These are phyloP conservation scores for Flaveria ramosissima DNA, from an alignment of 129 eudicot species.

Conservation along the genomic window DNA sequence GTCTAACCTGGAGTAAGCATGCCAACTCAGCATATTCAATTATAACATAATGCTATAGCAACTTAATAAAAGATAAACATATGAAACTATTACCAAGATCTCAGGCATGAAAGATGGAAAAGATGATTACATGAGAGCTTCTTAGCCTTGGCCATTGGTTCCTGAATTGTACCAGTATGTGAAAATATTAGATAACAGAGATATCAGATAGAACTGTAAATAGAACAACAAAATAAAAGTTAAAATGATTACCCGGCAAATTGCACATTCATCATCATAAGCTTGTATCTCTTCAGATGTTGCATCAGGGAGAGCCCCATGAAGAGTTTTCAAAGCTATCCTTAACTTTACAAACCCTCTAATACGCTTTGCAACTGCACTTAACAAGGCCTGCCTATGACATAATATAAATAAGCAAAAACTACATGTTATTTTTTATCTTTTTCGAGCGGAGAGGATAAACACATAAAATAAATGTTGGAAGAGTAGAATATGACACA, in stretches of 20 bases:
- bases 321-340: slow-evolving; percentile 82
- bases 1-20: slow-evolving; percentile 66
- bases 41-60: slow-evolving; percentile 1
- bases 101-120: slow-evolving; percentile 88
- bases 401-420: slow-evolving; percentile 25
- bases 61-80: slow-evolving; percentile 1
- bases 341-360: slow-evolving; percentile 76
- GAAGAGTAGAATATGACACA: not conserved
- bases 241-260: slow-evolving; percentile 70
- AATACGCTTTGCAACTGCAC: slow-evolving; percentile 77
- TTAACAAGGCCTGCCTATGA: slow-evolving; percentile 67
- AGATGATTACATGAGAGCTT: slow-evolving; percentile 92
- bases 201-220: not conserved
- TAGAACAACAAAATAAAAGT: not conserved
- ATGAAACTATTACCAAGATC: slow-evolving; percentile 70
- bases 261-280: slow-evolving; percentile 97
- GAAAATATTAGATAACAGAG: slow-evolving; percentile 18
- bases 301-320: slow-evolving; percentile 97
- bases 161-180: slow-evolving; percentile 45
- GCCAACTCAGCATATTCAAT: slow-evolving; percentile 20
- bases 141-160: slow-evolving; percentile 98
- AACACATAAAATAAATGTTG: not conserved
- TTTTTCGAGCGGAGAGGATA: not conserved
- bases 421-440: not conserved
- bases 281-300: slow-evolving; percentile 80